A percentile compares a stretch with the other conserved stretches of the same genome.
Conservation (phyloP, 1,139 yeast species). For the Spathaspora sp. region DNA sequence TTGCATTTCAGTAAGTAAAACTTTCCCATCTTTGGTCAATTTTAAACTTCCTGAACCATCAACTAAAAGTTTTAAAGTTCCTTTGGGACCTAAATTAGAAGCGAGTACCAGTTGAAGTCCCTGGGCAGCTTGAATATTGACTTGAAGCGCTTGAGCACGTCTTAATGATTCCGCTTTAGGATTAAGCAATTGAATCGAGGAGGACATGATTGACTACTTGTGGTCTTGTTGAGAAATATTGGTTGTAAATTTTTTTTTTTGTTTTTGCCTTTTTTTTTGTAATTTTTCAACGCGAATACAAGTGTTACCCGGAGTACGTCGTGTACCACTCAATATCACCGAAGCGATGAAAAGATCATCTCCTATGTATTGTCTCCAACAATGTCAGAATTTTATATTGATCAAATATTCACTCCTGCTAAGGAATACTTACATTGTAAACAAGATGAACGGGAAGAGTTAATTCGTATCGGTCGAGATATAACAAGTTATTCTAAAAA, state of each 20-base stretch:
- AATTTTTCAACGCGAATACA: neutral
- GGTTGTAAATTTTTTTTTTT: conserved; percentile 3
- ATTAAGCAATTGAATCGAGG: conserved; percentile 83
- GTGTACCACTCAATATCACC: neutral
- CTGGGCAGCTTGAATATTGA: conserved; percentile 93
- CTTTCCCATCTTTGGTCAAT: conserved; percentile 96
- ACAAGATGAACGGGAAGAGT: conserved; percentile 35
- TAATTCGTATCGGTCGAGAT: conserved; percentile 37
- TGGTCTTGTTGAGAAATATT: neutral
- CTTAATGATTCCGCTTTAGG: conserved; percentile 97
- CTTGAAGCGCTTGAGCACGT: conserved; percentile 92
- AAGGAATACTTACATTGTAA: conserved; percentile 14
- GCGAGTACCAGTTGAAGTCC: conserved; percentile 92
- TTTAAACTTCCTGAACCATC: conserved; percentile 97
- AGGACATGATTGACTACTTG: conserved; percentile 35
- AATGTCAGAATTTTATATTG: conserved; percentile 2
- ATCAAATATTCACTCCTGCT: conserved; percentile 19
- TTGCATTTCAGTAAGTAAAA: conserved; percentile 92
- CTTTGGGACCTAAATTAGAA: conserved; percentile 94
- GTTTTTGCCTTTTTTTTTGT: neutral
- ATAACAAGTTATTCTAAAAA: conserved; percentile 40
- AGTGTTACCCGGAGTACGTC: conserved; percentile 5
- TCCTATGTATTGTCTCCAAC: neutral
- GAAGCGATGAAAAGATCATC: neutral
- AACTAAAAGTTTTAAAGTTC: conserved; percentile 92